Percentiles rank a stretch among this genome's conserved stretches.
Conservation (phyloP, 176 grass and related monocot genomes). For the Musa beccarii region DNA sequence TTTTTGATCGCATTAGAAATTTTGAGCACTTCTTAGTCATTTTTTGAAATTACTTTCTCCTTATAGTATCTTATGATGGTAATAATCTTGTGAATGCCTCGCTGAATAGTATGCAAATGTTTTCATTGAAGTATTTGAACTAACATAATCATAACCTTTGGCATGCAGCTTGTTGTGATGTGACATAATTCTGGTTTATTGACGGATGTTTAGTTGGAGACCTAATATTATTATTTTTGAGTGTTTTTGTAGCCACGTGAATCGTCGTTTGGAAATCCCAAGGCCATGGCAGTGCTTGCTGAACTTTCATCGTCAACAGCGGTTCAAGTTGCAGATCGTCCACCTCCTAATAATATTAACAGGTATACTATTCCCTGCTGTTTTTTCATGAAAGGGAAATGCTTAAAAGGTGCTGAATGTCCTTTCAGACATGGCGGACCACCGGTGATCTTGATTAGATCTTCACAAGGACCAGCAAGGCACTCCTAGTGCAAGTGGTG, state of each 20-base stretch:
- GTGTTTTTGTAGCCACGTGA: slow-evolving; percentile 36
- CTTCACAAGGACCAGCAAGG: slow-evolving; percentile 16
- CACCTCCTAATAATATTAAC: slow-evolving; percentile 21
- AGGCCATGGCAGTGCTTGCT: slow-evolving; percentile 18
- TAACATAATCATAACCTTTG: too few species aligned
- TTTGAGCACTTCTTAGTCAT: too few species aligned
- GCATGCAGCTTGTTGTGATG: too few species aligned
- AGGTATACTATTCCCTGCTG: slow-evolving; percentile 44
- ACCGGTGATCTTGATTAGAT: slow-evolving; percentile 23
- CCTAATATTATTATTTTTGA: slow-evolving; percentile 1
- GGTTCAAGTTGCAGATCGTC: slow-evolving; percentile 14
- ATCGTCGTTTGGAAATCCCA: slow-evolving; percentile 13
- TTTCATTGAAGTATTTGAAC: too few species aligned
- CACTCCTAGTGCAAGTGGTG: slow-evolving; percentile 15
- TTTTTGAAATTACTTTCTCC: too few species aligned
- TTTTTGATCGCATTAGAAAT: too few species aligned
- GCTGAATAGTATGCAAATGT: too few species aligned
- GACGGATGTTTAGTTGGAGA: neutral
- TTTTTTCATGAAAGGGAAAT: slow-evolving; percentile 59
- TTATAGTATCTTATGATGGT: too few species aligned
- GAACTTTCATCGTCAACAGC: slow-evolving; percentile 16
- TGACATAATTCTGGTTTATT: too few species aligned
- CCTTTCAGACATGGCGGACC: slow-evolving; percentile 40
- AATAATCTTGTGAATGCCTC: too few species aligned
- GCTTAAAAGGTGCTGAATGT: slow-evolving; percentile 48